phyloP scores from a whole-genome alignment of 495 filamentous ascomycete species.

The Parachaetomium inaequale region DNA sequence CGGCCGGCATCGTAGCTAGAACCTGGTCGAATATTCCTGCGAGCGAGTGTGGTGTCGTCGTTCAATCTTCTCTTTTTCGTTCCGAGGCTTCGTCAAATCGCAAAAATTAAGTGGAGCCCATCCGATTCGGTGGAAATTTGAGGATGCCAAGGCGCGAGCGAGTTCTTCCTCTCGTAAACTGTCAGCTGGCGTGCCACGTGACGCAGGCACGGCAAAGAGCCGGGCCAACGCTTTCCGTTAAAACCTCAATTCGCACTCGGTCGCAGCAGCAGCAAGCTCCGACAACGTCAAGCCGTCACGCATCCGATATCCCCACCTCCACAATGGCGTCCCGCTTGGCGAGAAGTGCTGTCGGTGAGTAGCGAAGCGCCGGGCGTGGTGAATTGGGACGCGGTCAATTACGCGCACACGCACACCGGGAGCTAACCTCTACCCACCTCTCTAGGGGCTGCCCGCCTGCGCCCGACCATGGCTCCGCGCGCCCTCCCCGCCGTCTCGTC shows the following conservation, averaged over 20 bases:
- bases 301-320: constrained; percentile 48
- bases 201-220: constrained; percentile 30
- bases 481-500: constrained; percentile 67
- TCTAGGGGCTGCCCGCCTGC: constrained; percentile 83
- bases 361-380: constrained; percentile 1
- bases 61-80: background rate
- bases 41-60: background rate
- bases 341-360: constrained; percentile 87
- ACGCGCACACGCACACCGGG: no score
- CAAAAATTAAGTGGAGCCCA: constrained; percentile 32
- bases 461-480: constrained; percentile 65
- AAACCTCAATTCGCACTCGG: constrained; percentile 50
- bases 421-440: background rate
- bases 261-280: constrained; percentile 30
- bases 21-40: background rate
- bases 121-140: constrained; percentile 10
- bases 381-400: constrained; percentile 10
- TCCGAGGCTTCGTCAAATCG: background rate
- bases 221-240: constrained; percentile 40
- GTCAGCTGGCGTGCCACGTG: constrained; percentile 30
- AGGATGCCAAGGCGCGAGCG: background rate
- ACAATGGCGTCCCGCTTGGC: constrained; percentile 95
- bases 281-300: constrained; percentile 37
- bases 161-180: background rate
- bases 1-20: constrained; percentile 26